Evolutionary conservation across 176 grass and related monocot species (phyloP).

Genomic region (Dendrocalamus sinicus): DNA sequence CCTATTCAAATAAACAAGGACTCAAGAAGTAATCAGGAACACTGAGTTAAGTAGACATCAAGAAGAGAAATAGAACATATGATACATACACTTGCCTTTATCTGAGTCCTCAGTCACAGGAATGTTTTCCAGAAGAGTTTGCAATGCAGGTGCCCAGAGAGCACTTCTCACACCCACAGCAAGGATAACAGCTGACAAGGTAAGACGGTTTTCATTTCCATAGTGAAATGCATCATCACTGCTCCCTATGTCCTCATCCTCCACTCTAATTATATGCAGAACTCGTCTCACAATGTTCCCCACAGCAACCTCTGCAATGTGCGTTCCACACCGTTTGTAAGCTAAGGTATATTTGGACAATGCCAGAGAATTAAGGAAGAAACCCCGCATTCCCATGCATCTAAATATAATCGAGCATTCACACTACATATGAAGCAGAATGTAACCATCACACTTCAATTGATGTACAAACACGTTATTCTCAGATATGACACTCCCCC

Average conservation of each 20-base stretch:
- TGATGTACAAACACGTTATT: too few relatives aligned
- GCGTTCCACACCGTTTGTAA: neutral
- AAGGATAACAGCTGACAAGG: slow-evolving; percentile 49
- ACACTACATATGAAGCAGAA: too few relatives aligned
- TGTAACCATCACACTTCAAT: too few relatives aligned
- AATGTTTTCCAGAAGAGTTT: slow-evolving; percentile 57
- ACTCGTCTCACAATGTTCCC: slow-evolving; percentile 62
- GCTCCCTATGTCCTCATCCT: slow-evolving; percentile 36
- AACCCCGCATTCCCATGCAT: too few relatives aligned
- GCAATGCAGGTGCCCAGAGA: slow-evolving; percentile 58
- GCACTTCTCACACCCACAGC: slow-evolving; percentile 59
- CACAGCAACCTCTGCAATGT: slow-evolving; percentile 49
- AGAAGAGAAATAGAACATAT: neutral
- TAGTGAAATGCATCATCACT: slow-evolving; percentile 45
- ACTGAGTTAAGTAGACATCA: too few relatives aligned
- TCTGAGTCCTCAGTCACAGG: slow-evolving; percentile 55
- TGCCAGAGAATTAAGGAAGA: too few relatives aligned
- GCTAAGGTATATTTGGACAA: neutral
- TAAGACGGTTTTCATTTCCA: slow-evolving; percentile 42
- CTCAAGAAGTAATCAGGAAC: neutral
- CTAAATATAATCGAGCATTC: too few relatives aligned
- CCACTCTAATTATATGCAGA: slow-evolving; percentile 63
- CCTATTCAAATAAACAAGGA: neutral
- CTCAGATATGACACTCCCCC: too few relatives aligned
- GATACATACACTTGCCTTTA: slow-evolving; percentile 60